Evolutionary conservation across 768 basidiomycete genomes (phyloP), one percentile per base, ranked within the genome.

Genomic region (Mycena capillaripes): DNA sequence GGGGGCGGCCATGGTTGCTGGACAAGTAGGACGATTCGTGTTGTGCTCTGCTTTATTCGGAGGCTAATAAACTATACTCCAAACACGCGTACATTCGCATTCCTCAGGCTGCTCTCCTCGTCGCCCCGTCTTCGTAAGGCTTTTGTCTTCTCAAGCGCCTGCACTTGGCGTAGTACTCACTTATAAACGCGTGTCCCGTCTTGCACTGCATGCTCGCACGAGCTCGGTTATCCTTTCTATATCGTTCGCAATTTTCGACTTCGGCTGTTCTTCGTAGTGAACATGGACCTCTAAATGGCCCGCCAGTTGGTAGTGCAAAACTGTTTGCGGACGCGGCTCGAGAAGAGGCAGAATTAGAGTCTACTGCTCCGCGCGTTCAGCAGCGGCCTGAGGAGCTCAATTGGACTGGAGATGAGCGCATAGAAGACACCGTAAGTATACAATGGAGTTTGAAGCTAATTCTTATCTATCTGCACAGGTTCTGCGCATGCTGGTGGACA

Each of bases 401-500:
- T 29, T 74, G 73, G 73, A 71, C 65, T 19, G 73, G 73, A 29
- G 70, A 74, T n/a, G 73, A 74, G 57, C 73, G 73, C 9, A 48
- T 74, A 17, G 55, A 74, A 46, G 73, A 74, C 57, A 69, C 73
- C 9, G 66, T 66, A 12, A 4, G 58, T 61, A 58, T 4, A 29
- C 21, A 36, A 0, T 53, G 2, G 8, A 11, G 12, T 16, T 21
- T 17, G 29, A 46, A 27, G 16, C n/a, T 44, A 29, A 32, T 46
- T 27, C 53, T 66, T 14, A 62, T 61, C 25, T 14, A 32, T 42
- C 3, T 27, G 8, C 25, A 58, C n/a, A 72, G 0, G 91, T 96
- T 0, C 84, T 95, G 21, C 88, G 95, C 25, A 96, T 97, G 94
- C 86, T 96, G 7, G 87, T 95, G 38, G 95, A 96, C 84, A 93